A percentile compares a stretch with the other conserved stretches of the same genome.
These are phyloP conservation scores for Kodamaea arcana DNA, from an alignment of 1,139 yeast species.

Conservation along the genomic window DNA sequence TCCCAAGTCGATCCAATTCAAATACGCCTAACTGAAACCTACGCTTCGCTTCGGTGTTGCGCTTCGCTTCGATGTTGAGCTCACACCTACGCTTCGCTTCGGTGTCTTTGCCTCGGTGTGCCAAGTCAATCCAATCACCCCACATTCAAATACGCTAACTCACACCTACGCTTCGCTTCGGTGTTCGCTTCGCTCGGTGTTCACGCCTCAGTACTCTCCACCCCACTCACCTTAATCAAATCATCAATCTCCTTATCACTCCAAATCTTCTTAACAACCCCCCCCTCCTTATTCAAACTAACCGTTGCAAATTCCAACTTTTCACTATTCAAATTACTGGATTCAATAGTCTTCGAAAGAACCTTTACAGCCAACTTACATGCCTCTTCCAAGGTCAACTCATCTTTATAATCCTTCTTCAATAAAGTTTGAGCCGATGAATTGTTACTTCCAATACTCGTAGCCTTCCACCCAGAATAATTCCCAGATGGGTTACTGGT, in stretches of 20 bases:
- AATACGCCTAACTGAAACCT: no score
- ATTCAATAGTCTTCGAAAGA: slow-evolving; percentile 90
- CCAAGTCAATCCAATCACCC: no score
- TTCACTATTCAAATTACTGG: slow-evolving; percentile 78
- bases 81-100: no score
- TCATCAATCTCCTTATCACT: slow-evolving; percentile 70
- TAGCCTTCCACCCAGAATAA: slow-evolving; percentile 98
- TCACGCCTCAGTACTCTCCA: slow-evolving; percentile 32
- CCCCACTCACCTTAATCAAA: slow-evolving; percentile 70
- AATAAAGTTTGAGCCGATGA: slow-evolving; percentile 93
- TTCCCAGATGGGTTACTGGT: slow-evolving; percentile 97
- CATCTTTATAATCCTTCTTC: slow-evolving; percentile 92
- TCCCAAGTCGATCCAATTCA: no score
- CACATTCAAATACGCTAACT: no score
- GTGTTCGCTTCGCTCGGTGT: no score
- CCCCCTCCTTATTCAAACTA: slow-evolving; percentile 50
- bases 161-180: no score
- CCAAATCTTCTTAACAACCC: slow-evolving; percentile 72
- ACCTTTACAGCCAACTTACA: slow-evolving; percentile 87
- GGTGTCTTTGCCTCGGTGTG: no score
- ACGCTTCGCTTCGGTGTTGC: no score
- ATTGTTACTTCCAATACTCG: slow-evolving; percentile 94
- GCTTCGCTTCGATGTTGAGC: no score
- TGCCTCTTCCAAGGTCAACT: slow-evolving; percentile 71
- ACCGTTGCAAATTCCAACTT: slow-evolving; percentile 86